Conservation (phyloP, 441 rosid species). For the Gossypium lobatum region DNA sequence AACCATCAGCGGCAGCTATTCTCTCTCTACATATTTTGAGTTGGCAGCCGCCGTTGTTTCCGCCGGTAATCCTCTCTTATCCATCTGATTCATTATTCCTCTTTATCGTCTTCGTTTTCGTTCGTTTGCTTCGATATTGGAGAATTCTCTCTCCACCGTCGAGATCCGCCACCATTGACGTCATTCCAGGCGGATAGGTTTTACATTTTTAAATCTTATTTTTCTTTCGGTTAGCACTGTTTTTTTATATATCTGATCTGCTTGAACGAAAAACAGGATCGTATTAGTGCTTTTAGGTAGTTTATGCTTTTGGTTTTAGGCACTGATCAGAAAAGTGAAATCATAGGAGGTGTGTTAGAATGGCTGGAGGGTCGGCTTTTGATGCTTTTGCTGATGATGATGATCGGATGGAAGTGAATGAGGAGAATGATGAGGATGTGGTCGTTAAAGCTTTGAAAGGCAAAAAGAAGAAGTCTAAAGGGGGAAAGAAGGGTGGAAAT, state of each 20-base stretch:
- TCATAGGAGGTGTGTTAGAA: background rate
- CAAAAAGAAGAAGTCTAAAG: conserved; percentile 25
- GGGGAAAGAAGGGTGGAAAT: conserved; percentile 39
- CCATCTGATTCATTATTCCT: background rate
- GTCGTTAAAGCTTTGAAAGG: conserved; percentile 1
- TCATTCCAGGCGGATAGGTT: background rate
- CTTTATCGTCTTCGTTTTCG: background rate
- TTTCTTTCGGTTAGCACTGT: background rate
- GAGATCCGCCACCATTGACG: background rate
- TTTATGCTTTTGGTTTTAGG: background rate
- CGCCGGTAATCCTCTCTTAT: background rate
- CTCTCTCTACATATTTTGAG: background rate
- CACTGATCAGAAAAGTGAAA: background rate
- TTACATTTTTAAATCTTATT: background rate
- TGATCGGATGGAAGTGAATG: background rate
- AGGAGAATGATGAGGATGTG: background rate
- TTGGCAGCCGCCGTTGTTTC: background rate
- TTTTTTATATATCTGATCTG: background rate
- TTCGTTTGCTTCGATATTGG: background rate
- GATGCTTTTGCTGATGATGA: background rate
- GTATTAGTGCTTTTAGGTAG: background rate
- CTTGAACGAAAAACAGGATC: background rate
- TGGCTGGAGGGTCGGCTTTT: background rate
- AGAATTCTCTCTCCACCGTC: background rate
- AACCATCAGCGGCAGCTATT: background rate